Evolutionary conservation across 805 yeast genomes (phyloP).

Genomic region (Pichia kluyveri): DNA sequence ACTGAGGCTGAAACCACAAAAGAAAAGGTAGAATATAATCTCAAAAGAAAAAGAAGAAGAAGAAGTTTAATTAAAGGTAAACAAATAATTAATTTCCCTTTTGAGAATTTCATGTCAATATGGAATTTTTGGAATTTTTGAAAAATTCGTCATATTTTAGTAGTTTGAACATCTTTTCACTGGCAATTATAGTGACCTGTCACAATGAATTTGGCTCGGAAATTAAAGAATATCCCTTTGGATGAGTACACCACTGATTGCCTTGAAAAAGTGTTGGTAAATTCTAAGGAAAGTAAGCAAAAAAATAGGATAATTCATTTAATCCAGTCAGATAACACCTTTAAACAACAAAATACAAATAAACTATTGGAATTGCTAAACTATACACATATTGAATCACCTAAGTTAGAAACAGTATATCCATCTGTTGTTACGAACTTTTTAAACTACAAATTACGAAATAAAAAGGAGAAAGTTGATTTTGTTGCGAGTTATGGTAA

Average conservation of each 20-base stretch:
- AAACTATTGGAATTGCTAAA: neutral
- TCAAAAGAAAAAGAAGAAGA: neutral
- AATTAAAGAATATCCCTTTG: neutral
- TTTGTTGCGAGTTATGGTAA: conserved; percentile 1
- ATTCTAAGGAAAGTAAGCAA: neutral
- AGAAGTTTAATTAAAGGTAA: too few species aligned
- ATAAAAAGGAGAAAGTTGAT: neutral
- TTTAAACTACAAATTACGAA: neutral
- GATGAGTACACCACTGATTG: neutral
- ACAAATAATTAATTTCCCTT: too few species aligned
- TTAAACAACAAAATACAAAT: neutral
- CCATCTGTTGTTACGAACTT: neutral
- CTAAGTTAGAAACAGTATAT: neutral
- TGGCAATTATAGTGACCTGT: neutral
- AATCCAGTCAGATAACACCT: neutral
- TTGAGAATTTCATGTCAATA: too few species aligned
- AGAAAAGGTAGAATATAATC: neutral
- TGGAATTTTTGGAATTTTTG: too few species aligned
- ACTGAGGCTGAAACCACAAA: too few species aligned
- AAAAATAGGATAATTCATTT: too few species aligned
- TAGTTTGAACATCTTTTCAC: too few species aligned
- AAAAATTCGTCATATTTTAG: too few species aligned
- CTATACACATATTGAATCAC: neutral
- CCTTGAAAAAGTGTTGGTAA: too few species aligned
- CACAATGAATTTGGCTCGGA: neutral